Evolutionary conservation across 345 rosid species (phyloP).

Genomic region (Populus euphratica): DNA sequence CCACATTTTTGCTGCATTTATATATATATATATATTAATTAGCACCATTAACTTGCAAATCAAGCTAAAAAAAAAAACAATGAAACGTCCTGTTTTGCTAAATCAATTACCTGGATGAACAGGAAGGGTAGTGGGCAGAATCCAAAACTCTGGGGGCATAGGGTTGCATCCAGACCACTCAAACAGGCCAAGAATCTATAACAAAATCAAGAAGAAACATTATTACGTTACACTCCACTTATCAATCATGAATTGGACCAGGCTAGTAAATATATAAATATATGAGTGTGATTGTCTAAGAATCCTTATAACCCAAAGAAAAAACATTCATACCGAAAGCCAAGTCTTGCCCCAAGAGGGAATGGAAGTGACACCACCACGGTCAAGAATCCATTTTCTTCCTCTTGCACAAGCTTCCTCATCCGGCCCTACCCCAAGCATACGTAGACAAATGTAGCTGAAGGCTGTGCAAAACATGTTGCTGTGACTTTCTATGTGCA

Average conservation of each 20-base stretch:
- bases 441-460: conserved; percentile 16
- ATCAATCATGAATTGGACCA: too few relatives aligned
- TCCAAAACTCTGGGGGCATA: conserved; percentile 22
- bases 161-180: conserved; percentile 27
- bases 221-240: too few relatives aligned
- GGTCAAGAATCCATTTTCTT: conserved; percentile 19
- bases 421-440: conserved; percentile 10
- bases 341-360: conserved; percentile 27
- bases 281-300: neutral
- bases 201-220: neutral
- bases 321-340: conserved; percentile 6
- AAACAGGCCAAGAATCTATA: conserved; percentile 18
- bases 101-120: conserved; percentile 5
- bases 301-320: neutral
- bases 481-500: conserved; percentile 22
- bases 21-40: neutral
- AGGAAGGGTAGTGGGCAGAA: conserved; percentile 14
- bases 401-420: conserved; percentile 19
- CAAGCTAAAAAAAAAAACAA: neutral
- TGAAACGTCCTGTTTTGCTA: neutral
- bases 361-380: conserved; percentile 14
- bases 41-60: neutral
- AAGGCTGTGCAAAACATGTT: conserved; percentile 15
- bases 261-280: too few relatives aligned
- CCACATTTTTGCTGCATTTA: conserved; percentile 26